Evolutionary conservation across 176 grass and related monocot species (phyloP).

Genomic region (Oryza punctata): DNA sequence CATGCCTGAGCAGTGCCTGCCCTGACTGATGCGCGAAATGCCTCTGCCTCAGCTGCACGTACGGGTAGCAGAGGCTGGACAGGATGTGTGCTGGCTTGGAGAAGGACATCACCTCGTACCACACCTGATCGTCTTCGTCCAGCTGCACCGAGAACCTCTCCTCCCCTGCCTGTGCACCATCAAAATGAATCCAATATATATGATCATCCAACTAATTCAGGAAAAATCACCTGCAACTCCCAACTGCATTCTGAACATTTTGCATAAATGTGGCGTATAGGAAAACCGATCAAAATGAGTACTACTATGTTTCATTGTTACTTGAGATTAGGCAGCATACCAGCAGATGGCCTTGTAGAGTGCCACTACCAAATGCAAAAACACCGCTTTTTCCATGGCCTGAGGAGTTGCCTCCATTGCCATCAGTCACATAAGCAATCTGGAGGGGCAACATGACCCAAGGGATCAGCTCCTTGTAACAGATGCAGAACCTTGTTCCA

Average conservation of each 20-base stretch:
- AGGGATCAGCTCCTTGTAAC: conserved; percentile 75
- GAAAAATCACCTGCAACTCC: not conserved
- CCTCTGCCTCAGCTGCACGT: conserved; percentile 68
- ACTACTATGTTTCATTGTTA: not conserved
- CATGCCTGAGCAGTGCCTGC: conserved; percentile 49
- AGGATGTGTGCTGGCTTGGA: conserved; percentile 77
- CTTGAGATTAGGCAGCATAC: conserved; percentile 10
- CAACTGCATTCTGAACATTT: not conserved
- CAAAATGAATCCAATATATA: too few relatives aligned
- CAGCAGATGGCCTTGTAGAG: conserved; percentile 69
- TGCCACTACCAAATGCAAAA: conserved; percentile 73
- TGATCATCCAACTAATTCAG: not conserved
- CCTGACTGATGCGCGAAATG: conserved; percentile 60
- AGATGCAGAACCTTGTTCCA: conserved; percentile 67
- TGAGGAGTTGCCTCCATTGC: not conserved
- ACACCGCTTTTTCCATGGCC: not conserved
- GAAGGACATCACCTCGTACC: conserved; percentile 84
- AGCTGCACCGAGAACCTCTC: conserved; percentile 76
- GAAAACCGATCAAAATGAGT: too few relatives aligned
- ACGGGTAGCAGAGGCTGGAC: conserved; percentile 62
- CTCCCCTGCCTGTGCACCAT: conserved; percentile 65
- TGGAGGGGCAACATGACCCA: conserved; percentile 93
- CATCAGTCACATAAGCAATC: conserved; percentile 47
- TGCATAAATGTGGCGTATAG: too few relatives aligned
- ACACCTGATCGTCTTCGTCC: conserved; percentile 72